Conservation (phyloP, 352 stramenopile genomes). For the Thraustochytrium sp. region DNA sequence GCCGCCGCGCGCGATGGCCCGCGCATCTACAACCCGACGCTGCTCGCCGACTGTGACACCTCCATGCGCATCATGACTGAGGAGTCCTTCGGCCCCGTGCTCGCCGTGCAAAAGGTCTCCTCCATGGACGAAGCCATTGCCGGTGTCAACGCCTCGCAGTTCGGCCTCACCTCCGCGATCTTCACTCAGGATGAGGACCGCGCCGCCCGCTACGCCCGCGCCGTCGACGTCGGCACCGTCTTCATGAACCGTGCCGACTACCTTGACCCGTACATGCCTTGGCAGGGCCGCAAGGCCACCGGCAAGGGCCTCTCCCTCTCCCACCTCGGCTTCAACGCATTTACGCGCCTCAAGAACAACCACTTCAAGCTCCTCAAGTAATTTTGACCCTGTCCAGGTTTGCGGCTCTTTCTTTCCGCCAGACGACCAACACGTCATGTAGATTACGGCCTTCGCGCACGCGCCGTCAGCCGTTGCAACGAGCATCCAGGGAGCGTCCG, state of each 20-base stretch:
- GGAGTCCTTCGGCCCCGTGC: constrained; percentile 72
- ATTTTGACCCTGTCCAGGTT: background rate
- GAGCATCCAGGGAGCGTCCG: too few species aligned
- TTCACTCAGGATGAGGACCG: constrained; percentile 63
- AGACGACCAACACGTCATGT: too few species aligned
- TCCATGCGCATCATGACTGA: constrained; percentile 69
- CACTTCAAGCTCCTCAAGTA: constrained; percentile 44
- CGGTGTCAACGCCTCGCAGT: constrained; percentile 71
- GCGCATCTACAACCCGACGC: constrained; percentile 68
- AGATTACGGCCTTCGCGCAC: too few species aligned
- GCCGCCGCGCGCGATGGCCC: background rate
- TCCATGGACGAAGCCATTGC: constrained; percentile 66
- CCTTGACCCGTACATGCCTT: constrained; percentile 69
- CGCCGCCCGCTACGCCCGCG: constrained; percentile 57
- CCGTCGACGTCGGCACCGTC: constrained; percentile 66
- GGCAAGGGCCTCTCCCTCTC: constrained; percentile 72
- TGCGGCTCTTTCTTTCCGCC: background rate
- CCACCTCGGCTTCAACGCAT: constrained; percentile 67
- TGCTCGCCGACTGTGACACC: constrained; percentile 62
- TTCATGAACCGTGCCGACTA: constrained; percentile 76
- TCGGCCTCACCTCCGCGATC: constrained; percentile 66
- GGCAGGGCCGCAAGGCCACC: constrained; percentile 66
- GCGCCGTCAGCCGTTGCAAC: too few species aligned
- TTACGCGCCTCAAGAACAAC: constrained; percentile 66
- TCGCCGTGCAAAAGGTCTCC: constrained; percentile 62